Evolutionary conservation across 2,329 filamentous ascomycete genomes (phyloP).

Genomic region (Byssothecium circinans): DNA sequence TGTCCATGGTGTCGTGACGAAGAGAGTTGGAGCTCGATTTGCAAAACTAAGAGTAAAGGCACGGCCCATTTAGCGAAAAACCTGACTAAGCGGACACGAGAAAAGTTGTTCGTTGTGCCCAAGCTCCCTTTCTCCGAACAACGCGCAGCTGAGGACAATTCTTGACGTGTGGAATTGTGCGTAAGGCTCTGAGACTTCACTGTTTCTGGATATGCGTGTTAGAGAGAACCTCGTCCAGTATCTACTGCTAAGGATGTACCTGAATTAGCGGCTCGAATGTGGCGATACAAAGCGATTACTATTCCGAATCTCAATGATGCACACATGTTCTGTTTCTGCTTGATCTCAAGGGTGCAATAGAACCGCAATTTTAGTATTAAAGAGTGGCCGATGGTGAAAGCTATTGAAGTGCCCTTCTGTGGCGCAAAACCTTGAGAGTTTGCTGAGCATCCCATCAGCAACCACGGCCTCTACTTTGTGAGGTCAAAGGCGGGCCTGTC

Average conservation of each 20-base stretch:
- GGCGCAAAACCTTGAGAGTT: no score
- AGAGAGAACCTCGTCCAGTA: constrained; percentile 53
- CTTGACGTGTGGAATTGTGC: constrained; percentile 38
- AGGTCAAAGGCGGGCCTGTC: neutral
- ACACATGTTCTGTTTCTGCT: neutral
- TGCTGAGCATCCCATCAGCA: neutral
- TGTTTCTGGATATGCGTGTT: constrained; percentile 46
- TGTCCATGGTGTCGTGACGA: constrained; percentile 47
- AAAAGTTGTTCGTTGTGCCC: constrained; percentile 23
- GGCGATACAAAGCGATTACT: constrained; percentile 45
- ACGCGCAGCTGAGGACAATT: constrained; percentile 42
- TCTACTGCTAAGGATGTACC: constrained; percentile 55
- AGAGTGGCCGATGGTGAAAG: no score
- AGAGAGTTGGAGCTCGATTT: constrained; percentile 19
- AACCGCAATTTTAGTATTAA: neutral
- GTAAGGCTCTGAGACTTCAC: constrained; percentile 48
- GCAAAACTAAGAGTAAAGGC: constrained; percentile 21
- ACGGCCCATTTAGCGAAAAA: constrained; percentile 19
- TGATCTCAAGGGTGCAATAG: no score
- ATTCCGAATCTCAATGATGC: neutral
- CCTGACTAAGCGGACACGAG: constrained; percentile 35
- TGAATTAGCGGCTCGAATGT: constrained; percentile 56
- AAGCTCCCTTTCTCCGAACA: constrained; percentile 24
- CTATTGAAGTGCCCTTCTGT: no score
- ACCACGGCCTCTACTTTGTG: neutral